These are phyloP conservation scores for Psilocybe sp. DNA, from an alignment of 768 basidiomycete genomes.

Conservation along the genomic window DNA sequence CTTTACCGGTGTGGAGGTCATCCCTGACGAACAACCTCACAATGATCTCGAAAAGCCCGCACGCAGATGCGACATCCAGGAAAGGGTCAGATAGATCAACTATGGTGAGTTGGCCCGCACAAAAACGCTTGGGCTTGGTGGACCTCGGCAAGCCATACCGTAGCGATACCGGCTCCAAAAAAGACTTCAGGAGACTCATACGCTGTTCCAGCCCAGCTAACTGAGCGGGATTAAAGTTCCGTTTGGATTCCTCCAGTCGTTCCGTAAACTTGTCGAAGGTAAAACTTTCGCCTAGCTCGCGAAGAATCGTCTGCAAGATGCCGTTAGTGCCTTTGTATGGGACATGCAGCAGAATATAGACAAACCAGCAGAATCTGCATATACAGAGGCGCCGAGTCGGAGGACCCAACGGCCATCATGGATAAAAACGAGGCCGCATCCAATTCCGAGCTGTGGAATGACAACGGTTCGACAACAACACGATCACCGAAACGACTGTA, in stretches of 20 bases:
- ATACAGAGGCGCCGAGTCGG: slow-evolving; percentile 63
- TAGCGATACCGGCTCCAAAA: slow-evolving; percentile 41
- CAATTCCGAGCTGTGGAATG: slow-evolving; percentile 56
- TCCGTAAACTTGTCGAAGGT: slow-evolving; percentile 47
- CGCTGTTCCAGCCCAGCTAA: slow-evolving; percentile 58
- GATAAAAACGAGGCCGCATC: slow-evolving; percentile 69
- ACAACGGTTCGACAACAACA: slow-evolving; percentile 52
- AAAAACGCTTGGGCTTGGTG: slow-evolving; percentile 38
- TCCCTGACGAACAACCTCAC: slow-evolving; percentile 63
- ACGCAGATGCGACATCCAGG: slow-evolving; percentile 63
- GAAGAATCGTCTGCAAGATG: slow-evolving; percentile 51
- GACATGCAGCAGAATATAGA: background rate
- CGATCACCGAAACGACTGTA: slow-evolving; percentile 50
- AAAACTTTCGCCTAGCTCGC: slow-evolving; percentile 61
- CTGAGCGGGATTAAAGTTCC: slow-evolving; percentile 57
- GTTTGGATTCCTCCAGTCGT: slow-evolving; percentile 42
- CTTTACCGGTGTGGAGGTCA: slow-evolving; percentile 59
- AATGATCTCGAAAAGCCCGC: slow-evolving; percentile 69
- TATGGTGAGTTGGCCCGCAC: slow-evolving; percentile 58
- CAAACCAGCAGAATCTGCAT: slow-evolving; percentile 66
- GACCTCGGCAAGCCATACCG: too few relatives aligned
- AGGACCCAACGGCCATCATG: slow-evolving; percentile 70
- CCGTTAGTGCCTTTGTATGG: background rate
- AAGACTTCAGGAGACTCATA: slow-evolving; percentile 57
- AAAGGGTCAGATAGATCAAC: slow-evolving; percentile 75